A percentile compares a stretch with the other conserved stretches of the same genome.
Conservation (phyloP, 2,329 filamentous ascomycete genomes). For the Lachnellula hyalina region DNA sequence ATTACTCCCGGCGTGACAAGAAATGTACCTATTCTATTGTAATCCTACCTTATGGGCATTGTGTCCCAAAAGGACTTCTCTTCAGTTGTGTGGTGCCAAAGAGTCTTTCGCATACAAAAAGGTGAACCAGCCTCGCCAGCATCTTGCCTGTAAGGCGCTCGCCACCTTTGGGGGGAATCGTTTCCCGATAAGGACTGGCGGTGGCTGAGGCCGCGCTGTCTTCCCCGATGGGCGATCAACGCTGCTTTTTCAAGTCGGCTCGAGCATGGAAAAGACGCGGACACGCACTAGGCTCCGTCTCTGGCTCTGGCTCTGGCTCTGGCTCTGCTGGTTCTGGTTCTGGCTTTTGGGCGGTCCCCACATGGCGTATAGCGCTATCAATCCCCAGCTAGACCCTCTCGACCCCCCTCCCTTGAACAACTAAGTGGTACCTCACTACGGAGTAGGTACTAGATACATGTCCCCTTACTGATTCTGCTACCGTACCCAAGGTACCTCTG, state of each 20-base stretch:
- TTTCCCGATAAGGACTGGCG: constrained; percentile 6
- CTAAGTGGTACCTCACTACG: not conserved
- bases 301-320: not conserved
- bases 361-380: not conserved
- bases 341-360: not conserved
- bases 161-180: constrained; percentile 10
- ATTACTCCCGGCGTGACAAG: not conserved
- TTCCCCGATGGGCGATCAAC: not conserved
- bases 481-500: not conserved
- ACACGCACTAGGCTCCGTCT: not conserved
- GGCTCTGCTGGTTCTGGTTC: not conserved
- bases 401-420: not conserved
- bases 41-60: too few species aligned
- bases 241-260: constrained; percentile 7
- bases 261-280: not conserved
- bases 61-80: not conserved
- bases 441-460: too few species aligned
- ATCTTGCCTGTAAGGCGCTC: not conserved
- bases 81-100: not conserved
- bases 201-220: constrained; percentile 11
- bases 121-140: not conserved
- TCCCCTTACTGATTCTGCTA: not conserved
- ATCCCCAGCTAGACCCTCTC: not conserved
- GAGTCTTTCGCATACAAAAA: not conserved
- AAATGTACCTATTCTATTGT: too few species aligned